Evolutionary conservation across 2,329 filamentous ascomycete species (phyloP).

Genomic region (Xylaria sp.): DNA sequence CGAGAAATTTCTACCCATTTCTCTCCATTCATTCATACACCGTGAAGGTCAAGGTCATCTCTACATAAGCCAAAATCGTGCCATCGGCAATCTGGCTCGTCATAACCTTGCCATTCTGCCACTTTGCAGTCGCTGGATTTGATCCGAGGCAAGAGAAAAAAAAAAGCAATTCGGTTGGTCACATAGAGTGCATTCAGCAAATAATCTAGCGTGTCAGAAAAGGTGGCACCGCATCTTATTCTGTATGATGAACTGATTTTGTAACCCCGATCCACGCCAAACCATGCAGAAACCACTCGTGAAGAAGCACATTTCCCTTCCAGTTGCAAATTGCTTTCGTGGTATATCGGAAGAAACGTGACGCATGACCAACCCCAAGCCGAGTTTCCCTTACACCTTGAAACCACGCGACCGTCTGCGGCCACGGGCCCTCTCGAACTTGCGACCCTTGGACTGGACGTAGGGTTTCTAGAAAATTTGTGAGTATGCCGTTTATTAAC

Average conservation of each 20-base stretch:
- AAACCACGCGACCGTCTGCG: constrained; percentile 98
- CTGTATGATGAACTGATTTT: constrained; percentile 39
- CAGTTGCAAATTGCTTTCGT: constrained; percentile 30
- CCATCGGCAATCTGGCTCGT: too few species aligned
- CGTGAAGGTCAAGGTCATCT: neutral
- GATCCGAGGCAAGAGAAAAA: neutral
- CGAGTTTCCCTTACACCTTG: constrained; percentile 84
- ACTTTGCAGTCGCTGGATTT: neutral
- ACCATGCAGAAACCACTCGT: constrained; percentile 43
- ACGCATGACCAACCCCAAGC: constrained; percentile 35
- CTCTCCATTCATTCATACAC: neutral
- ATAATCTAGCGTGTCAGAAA: constrained; percentile 22
- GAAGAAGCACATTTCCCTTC: constrained; percentile 35
- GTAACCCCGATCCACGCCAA: constrained; percentile 52
- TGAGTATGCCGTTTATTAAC: constrained; percentile 8
- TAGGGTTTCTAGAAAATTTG: constrained; percentile 79
- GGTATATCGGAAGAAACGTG: constrained; percentile 38
- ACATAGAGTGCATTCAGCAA: constrained; percentile 15
- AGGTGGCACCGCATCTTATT: constrained; percentile 38
- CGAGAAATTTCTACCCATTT: neutral
- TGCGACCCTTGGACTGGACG: constrained; percentile 97
- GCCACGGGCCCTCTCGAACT: constrained; percentile 99
- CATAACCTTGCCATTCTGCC: neutral
- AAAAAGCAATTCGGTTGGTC: constrained; percentile 9
- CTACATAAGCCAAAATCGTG: neutral